Conservation (phyloP, 2,329 filamentous ascomycete species). For the Paraphaeosphaeria sporulosa region DNA sequence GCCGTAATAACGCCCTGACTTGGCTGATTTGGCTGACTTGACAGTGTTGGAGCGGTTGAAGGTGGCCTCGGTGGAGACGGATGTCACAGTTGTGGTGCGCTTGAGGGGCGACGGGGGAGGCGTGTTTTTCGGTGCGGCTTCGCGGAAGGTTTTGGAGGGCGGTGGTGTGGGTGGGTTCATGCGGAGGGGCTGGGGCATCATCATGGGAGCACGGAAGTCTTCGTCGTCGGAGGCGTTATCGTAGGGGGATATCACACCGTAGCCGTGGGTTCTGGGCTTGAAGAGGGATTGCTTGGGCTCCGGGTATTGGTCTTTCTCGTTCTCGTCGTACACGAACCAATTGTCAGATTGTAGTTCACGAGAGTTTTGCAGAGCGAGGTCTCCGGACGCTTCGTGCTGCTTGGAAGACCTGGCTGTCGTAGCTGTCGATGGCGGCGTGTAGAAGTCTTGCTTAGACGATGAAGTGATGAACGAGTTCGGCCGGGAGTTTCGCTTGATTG, state of each 20-base stretch:
- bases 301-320: slow-evolving; percentile 18
- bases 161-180: slow-evolving; percentile 58
- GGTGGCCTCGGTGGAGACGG: slow-evolving; percentile 38
- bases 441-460: slow-evolving; percentile 42
- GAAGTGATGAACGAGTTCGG: slow-evolving; percentile 36
- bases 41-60: slow-evolving; percentile 40
- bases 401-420: slow-evolving; percentile 1
- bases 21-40: slow-evolving; percentile 50
- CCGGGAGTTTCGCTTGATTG: slow-evolving; percentile 41
- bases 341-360: slow-evolving; percentile 55
- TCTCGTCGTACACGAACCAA: slow-evolving; percentile 54
- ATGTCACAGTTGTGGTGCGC: slow-evolving; percentile 34
- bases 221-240: slow-evolving; percentile 42
- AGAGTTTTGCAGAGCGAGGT: slow-evolving; percentile 40
- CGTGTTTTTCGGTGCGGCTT: slow-evolving; percentile 22
- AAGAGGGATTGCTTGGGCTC: slow-evolving; percentile 33
- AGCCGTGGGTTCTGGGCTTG: slow-evolving; percentile 38
- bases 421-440: slow-evolving; percentile 34
- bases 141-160: slow-evolving; percentile 26
- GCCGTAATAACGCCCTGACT: slow-evolving; percentile 54
- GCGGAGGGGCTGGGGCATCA: slow-evolving; percentile 52
- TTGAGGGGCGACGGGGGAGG: slow-evolving; percentile 29
- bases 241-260: slow-evolving; percentile 36
- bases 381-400: slow-evolving; percentile 28
- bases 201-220: slow-evolving; percentile 36